A percentile compares a stretch with the other conserved stretches of the same genome.
Evolutionary conservation across 2,329 filamentous ascomycete genomes (phyloP).

Genomic region (Aureobasidium sp.): DNA sequence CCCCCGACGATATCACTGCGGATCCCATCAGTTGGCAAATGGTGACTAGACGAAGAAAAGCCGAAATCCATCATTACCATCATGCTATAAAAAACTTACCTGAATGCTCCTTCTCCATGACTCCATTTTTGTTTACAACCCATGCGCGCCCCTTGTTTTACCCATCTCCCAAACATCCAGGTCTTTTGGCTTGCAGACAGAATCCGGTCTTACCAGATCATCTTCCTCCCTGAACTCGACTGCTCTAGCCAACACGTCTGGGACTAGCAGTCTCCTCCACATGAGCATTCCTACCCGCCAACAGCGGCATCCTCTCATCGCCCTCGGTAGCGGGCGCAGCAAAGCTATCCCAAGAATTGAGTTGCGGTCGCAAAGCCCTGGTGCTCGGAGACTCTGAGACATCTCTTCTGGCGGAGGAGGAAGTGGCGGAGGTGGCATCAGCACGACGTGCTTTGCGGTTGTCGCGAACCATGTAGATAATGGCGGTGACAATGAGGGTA

Average conservation of each 20-base stretch:
- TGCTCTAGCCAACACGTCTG: neutral
- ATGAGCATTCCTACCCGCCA: neutral
- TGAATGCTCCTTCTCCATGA: neutral
- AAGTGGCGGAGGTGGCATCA: neutral
- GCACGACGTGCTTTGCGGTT: conserved; percentile 24
- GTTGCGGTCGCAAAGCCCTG: neutral
- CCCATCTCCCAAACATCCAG: neutral
- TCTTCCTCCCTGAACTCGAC: neutral
- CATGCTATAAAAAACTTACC: neutral
- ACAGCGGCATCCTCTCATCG: neutral
- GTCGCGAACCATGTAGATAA: conserved; percentile 60
- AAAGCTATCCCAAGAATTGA: neutral
- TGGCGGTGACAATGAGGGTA: conserved; percentile 63
- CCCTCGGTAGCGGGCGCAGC: neutral
- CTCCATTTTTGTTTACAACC: neutral
- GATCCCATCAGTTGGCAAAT: too few relatives aligned
- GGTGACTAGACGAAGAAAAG: too few relatives aligned
- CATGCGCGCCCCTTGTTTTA: neutral
- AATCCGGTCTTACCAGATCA: neutral
- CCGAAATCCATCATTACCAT: neutral
- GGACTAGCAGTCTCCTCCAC: conserved; percentile 5
- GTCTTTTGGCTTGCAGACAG: neutral
- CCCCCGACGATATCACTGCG: too few relatives aligned
- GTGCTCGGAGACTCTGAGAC: neutral
- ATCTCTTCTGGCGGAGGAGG: neutral